These are phyloP conservation scores for Eutrema salsugineum DNA, from an alignment of 441 rosid genomes.

Conservation along the genomic window DNA sequence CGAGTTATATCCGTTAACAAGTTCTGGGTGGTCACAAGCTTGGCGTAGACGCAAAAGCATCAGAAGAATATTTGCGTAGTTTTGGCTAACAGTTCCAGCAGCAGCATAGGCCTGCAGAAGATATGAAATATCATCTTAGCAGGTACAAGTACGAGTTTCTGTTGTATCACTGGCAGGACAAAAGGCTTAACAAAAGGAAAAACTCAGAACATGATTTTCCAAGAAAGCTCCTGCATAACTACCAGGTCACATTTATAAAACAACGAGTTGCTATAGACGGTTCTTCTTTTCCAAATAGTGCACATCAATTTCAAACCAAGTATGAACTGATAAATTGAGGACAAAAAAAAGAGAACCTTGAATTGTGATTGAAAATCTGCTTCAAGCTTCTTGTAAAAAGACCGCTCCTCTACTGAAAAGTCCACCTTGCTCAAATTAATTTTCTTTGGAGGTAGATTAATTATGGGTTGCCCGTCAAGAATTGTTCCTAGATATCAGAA, in stretches of 20 bases:
- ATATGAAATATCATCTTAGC: constrained; percentile 9
- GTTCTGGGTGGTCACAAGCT: constrained; percentile 95
- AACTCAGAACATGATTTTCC: constrained; percentile 10
- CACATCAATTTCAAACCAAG: constrained; percentile 10
- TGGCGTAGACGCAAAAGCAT: constrained; percentile 98
- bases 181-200: not conserved
- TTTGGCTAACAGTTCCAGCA: constrained; percentile 89
- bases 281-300: not conserved
- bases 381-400: constrained; percentile 82
- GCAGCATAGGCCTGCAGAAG: constrained; percentile 78
- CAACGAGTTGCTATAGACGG: not conserved
- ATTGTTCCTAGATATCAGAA: constrained; percentile 60
- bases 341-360: constrained; percentile 49
- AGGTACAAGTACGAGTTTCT: not conserved
- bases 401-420: constrained; percentile 81
- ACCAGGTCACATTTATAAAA: constrained; percentile 1
- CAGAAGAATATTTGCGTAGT: constrained; percentile 94
- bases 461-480: constrained; percentile 84
- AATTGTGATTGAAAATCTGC: constrained; percentile 75
- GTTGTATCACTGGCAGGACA: not conserved
- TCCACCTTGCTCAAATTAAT: constrained; percentile 62
- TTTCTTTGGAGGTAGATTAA: constrained; percentile 77
- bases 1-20: constrained; percentile 62
- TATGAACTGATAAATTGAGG: not conserved
- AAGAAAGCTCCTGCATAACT: constrained; percentile 5